phyloP scores from a whole-genome alignment of 345 rosid species.

The Leavenworthia alabamica region DNA sequence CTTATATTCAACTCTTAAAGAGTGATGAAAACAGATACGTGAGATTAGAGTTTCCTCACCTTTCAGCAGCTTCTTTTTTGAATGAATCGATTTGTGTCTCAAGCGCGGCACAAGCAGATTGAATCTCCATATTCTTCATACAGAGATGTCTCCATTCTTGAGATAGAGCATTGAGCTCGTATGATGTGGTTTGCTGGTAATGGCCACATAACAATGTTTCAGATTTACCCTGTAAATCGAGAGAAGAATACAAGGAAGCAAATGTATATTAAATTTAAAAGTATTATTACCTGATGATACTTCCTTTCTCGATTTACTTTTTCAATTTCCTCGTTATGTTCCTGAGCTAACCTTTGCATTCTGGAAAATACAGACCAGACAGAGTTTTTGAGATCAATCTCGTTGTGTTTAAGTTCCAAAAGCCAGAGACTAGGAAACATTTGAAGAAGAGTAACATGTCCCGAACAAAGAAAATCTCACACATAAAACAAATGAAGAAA shows the following conservation, averaged over 20 bases:
- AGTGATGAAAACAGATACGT: neutral
- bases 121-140: constrained; percentile 78
- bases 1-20: constrained; percentile 17
- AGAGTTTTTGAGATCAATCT: neutral
- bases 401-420: neutral
- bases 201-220: constrained; percentile 5
- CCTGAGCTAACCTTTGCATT: constrained; percentile 69
- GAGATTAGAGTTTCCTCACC: constrained; percentile 35
- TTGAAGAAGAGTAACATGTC: too few species aligned
- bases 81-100: constrained; percentile 56
- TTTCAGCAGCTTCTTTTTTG: constrained; percentile 67
- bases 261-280: neutral
- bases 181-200: constrained; percentile 82
- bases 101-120: constrained; percentile 56
- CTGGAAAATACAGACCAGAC: constrained; percentile 34
- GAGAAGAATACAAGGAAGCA: neutral
- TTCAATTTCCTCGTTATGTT: constrained; percentile 79
- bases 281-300: constrained; percentile 71
- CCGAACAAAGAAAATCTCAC: too few species aligned
- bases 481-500: too few species aligned
- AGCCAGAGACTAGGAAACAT: neutral
- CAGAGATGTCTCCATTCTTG: constrained; percentile 92
- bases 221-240: neutral
- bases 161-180: constrained; percentile 79
- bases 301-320: constrained; percentile 91